These are phyloP conservation scores for Xylaria intraflava DNA, from an alignment of 495 filamentous ascomycete genomes.

Conservation along the genomic window DNA sequence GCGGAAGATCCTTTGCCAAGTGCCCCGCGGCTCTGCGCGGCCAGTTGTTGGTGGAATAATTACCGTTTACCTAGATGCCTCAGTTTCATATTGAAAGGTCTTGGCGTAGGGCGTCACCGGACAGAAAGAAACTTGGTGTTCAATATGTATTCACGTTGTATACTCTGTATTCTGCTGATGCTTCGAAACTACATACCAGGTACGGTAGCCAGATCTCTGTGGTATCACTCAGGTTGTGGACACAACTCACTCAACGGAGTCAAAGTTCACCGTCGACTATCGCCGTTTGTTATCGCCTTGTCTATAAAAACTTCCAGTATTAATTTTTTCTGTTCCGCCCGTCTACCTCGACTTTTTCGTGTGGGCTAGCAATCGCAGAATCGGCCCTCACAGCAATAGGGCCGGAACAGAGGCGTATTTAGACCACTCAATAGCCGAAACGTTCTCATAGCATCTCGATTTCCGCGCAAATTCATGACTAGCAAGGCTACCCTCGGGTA, in stretches of 20 bases:
- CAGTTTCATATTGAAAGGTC: too few relatives aligned
- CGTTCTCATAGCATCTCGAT: slow-evolving; percentile 21
- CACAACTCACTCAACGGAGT: too few relatives aligned
- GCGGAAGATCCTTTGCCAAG: slow-evolving; percentile 7
- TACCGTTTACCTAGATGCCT: neutral
- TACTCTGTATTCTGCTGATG: too few relatives aligned
- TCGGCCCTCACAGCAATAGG: too few relatives aligned
- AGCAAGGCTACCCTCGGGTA: slow-evolving; percentile 18
- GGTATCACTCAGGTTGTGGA: too few relatives aligned
- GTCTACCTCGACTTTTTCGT: too few relatives aligned
- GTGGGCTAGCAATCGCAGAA: neutral
- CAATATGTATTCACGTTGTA: too few relatives aligned
- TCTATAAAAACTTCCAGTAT: slow-evolving; percentile 1
- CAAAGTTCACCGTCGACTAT: too few relatives aligned
- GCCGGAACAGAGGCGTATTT: slow-evolving; percentile 6
- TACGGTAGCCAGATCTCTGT: too few relatives aligned
- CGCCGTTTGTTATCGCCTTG: neutral
- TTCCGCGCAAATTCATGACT: slow-evolving; percentile 23
- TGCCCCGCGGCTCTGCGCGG: neutral
- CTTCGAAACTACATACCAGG: too few relatives aligned
- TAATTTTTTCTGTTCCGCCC: neutral
- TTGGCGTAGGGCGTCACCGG: too few relatives aligned
- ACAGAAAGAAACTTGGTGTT: too few relatives aligned
- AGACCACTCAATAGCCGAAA: slow-evolving; percentile 20
- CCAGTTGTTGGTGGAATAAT: slow-evolving; percentile 9